These are phyloP conservation scores for Diplocarpon rosae DNA, from an alignment of 2,329 filamentous ascomycete genomes.

Conservation along the genomic window DNA sequence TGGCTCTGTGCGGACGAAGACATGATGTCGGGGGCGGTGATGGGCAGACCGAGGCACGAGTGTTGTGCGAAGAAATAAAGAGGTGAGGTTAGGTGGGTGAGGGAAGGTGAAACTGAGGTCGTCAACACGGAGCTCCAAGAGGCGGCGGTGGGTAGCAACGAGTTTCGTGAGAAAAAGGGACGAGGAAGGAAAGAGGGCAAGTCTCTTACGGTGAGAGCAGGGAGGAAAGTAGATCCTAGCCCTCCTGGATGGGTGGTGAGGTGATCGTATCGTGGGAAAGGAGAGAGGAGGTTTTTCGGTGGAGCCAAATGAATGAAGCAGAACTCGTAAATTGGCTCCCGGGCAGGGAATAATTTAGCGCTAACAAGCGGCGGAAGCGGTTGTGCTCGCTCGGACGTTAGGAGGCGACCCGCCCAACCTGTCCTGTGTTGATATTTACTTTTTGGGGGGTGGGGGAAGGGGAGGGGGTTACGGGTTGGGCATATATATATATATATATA, in stretches of 20 bases:
- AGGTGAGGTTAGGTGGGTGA: slow-evolving; percentile 36
- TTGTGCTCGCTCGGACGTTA: not conserved
- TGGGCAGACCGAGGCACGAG: slow-evolving; percentile 33
- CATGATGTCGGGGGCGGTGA: slow-evolving; percentile 38
- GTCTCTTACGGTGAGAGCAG: not conserved
- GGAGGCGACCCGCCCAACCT: no score
- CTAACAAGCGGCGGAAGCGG: not conserved
- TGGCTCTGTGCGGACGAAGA: slow-evolving; percentile 39
- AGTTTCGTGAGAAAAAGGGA: slow-evolving; percentile 4
- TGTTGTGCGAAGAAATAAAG: slow-evolving; percentile 26
- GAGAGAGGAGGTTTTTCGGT: not conserved
- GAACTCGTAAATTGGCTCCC: slow-evolving; percentile 5
- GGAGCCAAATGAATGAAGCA: slow-evolving; percentile 1
- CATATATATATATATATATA: no score
- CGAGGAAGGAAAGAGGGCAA: slow-evolving; percentile 8
- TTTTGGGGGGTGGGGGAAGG: no score
- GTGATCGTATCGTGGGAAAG: not conserved
- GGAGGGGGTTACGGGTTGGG: no score
- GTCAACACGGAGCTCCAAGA: slow-evolving; percentile 10
- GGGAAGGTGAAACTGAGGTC: slow-evolving; percentile 38
- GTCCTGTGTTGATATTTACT: no score
- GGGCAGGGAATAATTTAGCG: slow-evolving; percentile 9
- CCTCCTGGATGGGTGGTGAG: not conserved
- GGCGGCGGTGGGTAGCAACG: slow-evolving; percentile 9
- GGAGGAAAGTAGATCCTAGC: not conserved